Percentiles rank a stretch among this genome's conserved stretches.
Evolutionary conservation across 208 protist species (phyloP).

Genomic region (Sergeia podlipaevii): DNA sequence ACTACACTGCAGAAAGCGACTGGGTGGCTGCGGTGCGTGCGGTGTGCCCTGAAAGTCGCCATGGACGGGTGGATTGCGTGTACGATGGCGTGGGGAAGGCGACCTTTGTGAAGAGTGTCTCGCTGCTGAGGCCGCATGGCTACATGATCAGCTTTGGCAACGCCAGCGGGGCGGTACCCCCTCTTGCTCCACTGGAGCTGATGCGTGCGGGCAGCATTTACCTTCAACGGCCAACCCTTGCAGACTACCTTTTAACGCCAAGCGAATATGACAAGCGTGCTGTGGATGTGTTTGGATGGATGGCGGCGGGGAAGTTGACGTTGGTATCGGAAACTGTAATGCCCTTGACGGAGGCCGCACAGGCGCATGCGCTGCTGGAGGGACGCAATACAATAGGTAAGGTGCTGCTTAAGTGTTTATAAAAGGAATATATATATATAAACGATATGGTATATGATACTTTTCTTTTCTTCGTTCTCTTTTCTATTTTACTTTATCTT

Average conservation of each 20-base stretch:
- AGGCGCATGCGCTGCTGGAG: constrained; percentile 64
- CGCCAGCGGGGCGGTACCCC: constrained; percentile 77
- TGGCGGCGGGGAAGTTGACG: constrained; percentile 37
- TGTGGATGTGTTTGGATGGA: constrained; percentile 63
- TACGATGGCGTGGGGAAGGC: constrained; percentile 88
- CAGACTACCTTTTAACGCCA: constrained; percentile 44
- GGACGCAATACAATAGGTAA: constrained; percentile 52
- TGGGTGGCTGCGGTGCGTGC: constrained; percentile 44
- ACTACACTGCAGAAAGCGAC: constrained; percentile 51
- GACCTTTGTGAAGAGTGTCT: constrained; percentile 72
- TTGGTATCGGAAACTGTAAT: constrained; percentile 45
- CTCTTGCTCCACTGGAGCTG: constrained; percentile 60
- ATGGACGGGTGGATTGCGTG: constrained; percentile 67
- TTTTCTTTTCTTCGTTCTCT: not conserved
- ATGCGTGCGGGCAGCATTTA: constrained; percentile 58
- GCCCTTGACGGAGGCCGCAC: constrained; percentile 30
- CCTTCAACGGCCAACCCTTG: constrained; percentile 73
- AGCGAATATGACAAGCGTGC: constrained; percentile 37
- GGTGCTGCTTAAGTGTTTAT: constrained; percentile 25
- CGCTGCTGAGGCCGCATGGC: constrained; percentile 66
- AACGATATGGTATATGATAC: constrained; percentile 1
- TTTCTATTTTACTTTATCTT: constrained; percentile 15
- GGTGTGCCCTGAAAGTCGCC: constrained; percentile 35
- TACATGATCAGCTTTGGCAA: constrained; percentile 90
- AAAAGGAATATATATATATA: not conserved